Base-by-base conservation (phyloP, 2,329 filamentous ascomycete genomes). In the Nothopassalora personata region DNA sequence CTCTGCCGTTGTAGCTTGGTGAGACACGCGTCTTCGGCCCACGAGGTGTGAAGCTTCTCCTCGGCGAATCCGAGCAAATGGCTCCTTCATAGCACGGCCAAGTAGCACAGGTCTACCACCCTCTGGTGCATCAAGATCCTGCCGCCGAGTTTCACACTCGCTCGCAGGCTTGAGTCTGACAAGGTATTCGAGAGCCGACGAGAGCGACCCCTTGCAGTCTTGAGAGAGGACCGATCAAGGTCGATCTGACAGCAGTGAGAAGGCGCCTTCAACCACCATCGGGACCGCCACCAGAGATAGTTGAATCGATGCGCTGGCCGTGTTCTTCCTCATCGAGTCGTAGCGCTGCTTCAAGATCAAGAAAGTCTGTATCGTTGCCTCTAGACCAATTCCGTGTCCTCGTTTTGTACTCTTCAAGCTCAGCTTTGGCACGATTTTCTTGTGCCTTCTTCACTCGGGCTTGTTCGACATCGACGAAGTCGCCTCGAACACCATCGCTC, bases 261-360 rank as follows among this genome's bases (percentile, higher is more conserved):
- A 36, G 34, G 34, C 34, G 18, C 39, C 13, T n/a, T 43, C 39
- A 43, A 3, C 39, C 15, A 4, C 39, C 15, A 18, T 43, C 18
- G 7, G n/a, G 15, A 18, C 39, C 39, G 39, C 39, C 13, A n/a
- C 39, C 5, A n/a, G 39, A 43, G 13, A 43, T 18, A 8, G 39
- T 43, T 15, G 39, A 43, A n/a, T 43, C 39, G 7, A 43, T 43
- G 5, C 39, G 39, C n/a, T 43, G 39, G 39, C 15, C 28, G 3
- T 34, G 49, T 10, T 31, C 27, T 11, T 19, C n/a, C 19, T 36
- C 28, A 28, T 64, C 60, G 58, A 65, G 61, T 7, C 63, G 60
- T 48, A 70, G 54, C 4, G 67, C 68, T 5, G 67, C 60, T 56
- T 68, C 68, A 11, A 70, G 57, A 52, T 69, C 68, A 23, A 70